Percentiles rank a stretch among this genome's conserved stretches.
Evolutionary conservation across 495 filamentous ascomycete species (phyloP).

Genomic region (Hypoxylon intermedium): DNA sequence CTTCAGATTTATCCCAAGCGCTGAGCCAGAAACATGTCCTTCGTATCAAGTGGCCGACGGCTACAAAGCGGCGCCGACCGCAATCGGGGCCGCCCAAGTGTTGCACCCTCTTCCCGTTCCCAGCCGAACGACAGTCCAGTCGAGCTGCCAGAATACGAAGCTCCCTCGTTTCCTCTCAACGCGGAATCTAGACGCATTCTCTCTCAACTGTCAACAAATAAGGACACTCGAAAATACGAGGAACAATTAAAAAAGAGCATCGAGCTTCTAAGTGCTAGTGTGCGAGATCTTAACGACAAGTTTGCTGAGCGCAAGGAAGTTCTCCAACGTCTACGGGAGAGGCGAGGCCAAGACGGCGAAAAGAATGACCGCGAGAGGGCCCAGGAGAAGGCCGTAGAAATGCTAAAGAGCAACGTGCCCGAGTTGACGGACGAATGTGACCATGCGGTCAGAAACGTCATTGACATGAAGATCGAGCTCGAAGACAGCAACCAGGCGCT

Average conservation of each 20-base stretch:
- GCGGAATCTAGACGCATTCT: slow-evolving; percentile 42
- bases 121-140: slow-evolving; percentile 27
- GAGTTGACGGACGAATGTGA: slow-evolving; percentile 51
- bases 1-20: background rate
- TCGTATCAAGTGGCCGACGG: slow-evolving; percentile 5
- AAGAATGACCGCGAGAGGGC: slow-evolving; percentile 50
- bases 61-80: slow-evolving; percentile 20
- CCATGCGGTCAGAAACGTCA: slow-evolving; percentile 49
- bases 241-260: slow-evolving; percentile 49
- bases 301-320: slow-evolving; percentile 58
- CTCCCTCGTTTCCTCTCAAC: slow-evolving; percentile 59
- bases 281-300: slow-evolving; percentile 62
- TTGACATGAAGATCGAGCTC: slow-evolving; percentile 57
- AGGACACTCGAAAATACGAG: slow-evolving; percentile 47
- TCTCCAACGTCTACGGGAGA: slow-evolving; percentile 45
- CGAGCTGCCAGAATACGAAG: slow-evolving; percentile 65
- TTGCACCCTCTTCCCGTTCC: slow-evolving; percentile 17
- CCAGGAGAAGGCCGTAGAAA: slow-evolving; percentile 46
- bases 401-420: slow-evolving; percentile 48
- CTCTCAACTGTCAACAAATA: slow-evolving; percentile 37
- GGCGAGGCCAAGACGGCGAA: slow-evolving; percentile 43
- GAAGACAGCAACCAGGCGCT: slow-evolving; percentile 52
- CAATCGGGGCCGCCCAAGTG: slow-evolving; percentile 18
- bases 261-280: slow-evolving; percentile 44
- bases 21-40: slow-evolving; percentile 7